Evolutionary conservation across 1,284 basidiomycete species (phyloP), one percentile per base, ranked within the genome.

Genomic region (Microbotryomycetes sp.): DNA sequence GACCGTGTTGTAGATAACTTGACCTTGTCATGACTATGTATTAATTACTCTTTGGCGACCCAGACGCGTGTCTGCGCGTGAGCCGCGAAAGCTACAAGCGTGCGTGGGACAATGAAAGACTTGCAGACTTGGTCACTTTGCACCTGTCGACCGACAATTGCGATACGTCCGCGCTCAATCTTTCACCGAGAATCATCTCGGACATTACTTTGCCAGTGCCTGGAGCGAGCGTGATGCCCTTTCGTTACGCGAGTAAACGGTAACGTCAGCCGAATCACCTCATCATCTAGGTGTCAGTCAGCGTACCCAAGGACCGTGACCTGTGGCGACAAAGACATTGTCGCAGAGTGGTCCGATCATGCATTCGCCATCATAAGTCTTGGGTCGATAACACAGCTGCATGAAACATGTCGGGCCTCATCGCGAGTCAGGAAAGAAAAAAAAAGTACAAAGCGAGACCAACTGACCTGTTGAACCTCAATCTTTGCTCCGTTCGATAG

Each of bases 301-400:
- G n/a, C n/a, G n/a, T 23, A 60, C 66, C 67, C 67, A 68, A 6
- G 67, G 67, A 5, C 67, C 67, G n/a, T 62, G 60, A 2, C 62
- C 67, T 0, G 61, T 64, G 16, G 64, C 56, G 45, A 68, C 24
- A 11, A 54, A 56, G 16, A 64, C 54, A 29, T 53, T 35, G 0
- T 45, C 15, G 3, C 24, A 16, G 11, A 66, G 31, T 2, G 47
- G 30, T 1, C 62, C 67, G 7, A 68, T 46, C 18, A 64, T 48
- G 4, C 64, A 61, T 21, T 68, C 61, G 15, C 63, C 59, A 52
- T 68, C 64, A 15, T 46, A 24, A 13, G 58, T 53, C 31, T 60
- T 54, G 5, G 67, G 67, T 13, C 64, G 61, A 35, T 66, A 68
- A 60, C 67, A 68, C 52, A 68, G 62, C 67, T 68, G 57, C 16